phyloP scores from a whole-genome alignment of 1,139 yeast species.

The Debaryomyces subglobosus region DNA sequence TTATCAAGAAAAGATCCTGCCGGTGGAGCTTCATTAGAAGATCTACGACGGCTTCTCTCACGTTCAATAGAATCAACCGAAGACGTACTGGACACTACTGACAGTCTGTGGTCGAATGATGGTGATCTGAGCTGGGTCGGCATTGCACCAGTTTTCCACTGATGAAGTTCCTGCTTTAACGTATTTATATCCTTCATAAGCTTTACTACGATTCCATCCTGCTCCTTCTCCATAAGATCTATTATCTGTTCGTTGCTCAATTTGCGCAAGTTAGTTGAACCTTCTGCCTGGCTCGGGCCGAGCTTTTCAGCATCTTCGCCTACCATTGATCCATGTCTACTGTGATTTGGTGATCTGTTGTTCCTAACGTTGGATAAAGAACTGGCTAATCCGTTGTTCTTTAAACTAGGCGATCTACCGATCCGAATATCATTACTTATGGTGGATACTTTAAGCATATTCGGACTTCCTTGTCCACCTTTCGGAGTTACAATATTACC shows the following conservation, averaged over 20 bases:
- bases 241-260: constrained; percentile 49
- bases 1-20: not conserved
- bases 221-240: constrained; percentile 69
- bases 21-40: constrained; percentile 9
- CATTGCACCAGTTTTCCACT: constrained; percentile 20
- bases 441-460: constrained; percentile 11
- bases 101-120: constrained; percentile 6
- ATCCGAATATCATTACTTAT: constrained; percentile 14
- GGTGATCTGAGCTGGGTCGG: constrained; percentile 9
- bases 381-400: constrained; percentile 1
- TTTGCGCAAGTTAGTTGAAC: constrained; percentile 7
- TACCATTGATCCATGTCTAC: constrained; percentile 1
- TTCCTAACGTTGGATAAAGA: constrained; percentile 11
- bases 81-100: constrained; percentile 3
- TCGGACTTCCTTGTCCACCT: not conserved
- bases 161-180: constrained; percentile 54
- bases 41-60: constrained; percentile 5
- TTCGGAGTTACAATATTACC: not conserved
- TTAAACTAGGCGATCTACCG: constrained; percentile 11
- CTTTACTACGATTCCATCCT: constrained; percentile 64
- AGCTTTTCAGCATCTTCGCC: not conserved
- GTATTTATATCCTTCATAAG: constrained; percentile 57
- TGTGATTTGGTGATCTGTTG: constrained; percentile 12
- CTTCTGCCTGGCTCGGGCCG: not conserved
- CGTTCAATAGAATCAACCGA: constrained; percentile 3